These are phyloP conservation scores for Mycotypha africana DNA, from an alignment of 371 early-diverging fungal genomes.

Conservation along the genomic window DNA sequence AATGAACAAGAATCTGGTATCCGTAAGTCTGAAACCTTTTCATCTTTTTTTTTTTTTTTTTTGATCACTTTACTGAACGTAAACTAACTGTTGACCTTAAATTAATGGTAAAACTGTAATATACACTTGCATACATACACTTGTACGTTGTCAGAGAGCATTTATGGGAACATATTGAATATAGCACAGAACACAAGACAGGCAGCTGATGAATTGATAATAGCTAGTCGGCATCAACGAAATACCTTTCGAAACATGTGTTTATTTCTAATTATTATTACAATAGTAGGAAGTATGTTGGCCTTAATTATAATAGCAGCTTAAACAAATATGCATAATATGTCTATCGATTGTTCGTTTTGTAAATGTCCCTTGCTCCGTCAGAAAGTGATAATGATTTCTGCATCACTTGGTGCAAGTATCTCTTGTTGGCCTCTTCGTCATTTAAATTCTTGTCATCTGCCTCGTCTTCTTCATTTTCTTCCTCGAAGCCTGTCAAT, in stretches of 20 bases:
- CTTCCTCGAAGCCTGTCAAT: slow-evolving; percentile 69
- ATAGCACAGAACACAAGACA: slow-evolving; percentile 73
- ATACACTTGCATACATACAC: no score
- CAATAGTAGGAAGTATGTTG: slow-evolving; percentile 52
- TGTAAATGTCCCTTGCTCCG: not conserved
- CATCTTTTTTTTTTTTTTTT: not conserved
- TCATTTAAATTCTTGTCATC: slow-evolving; percentile 16
- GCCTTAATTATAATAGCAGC: slow-evolving; percentile 45
- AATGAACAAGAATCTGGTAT: slow-evolving; percentile 92
- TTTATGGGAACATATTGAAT: slow-evolving; percentile 72
- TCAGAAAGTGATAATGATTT: slow-evolving; percentile 17
- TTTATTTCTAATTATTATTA: slow-evolving; percentile 66
- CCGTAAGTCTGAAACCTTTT: slow-evolving; percentile 47
- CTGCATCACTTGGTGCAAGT: slow-evolving; percentile 18
- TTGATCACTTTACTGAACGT: not conserved
- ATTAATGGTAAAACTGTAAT: no score
- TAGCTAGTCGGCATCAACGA: slow-evolving; percentile 78
- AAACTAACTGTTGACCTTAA: not conserved
- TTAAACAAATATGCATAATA: slow-evolving; percentile 27
- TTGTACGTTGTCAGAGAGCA: slow-evolving; percentile 35
- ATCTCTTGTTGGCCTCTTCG: slow-evolving; percentile 32
- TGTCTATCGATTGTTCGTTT: no score
- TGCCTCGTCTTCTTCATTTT: slow-evolving; percentile 37
- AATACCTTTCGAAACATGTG: slow-evolving; percentile 78
- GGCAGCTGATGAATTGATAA: slow-evolving; percentile 75